Evolutionary conservation across 208 protist genomes (phyloP).

Genomic region (Wallacemonas sp.): DNA sequence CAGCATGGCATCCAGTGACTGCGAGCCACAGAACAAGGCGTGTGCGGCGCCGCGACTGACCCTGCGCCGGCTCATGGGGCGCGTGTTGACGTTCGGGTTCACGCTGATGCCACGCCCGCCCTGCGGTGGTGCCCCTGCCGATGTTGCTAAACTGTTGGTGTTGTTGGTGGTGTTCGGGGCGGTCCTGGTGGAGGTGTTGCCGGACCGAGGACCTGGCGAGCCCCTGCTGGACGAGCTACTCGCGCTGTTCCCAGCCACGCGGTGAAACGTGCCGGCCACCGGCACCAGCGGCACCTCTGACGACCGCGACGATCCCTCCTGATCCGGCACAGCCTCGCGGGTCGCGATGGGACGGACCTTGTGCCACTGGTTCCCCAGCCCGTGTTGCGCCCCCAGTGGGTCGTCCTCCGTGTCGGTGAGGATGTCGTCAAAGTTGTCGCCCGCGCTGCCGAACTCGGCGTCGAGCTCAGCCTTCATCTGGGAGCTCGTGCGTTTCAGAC

Average conservation of each 20-base stretch:
- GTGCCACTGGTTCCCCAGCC: not conserved
- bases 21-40: not conserved
- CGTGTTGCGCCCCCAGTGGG: not conserved
- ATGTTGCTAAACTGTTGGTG: not conserved
- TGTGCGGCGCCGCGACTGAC: not conserved
- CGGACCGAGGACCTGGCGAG: not conserved
- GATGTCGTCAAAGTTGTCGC: not conserved
- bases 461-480: not conserved
- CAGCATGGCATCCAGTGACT: conserved; percentile 53
- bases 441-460: not conserved
- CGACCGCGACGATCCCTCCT: not conserved
- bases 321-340: not conserved
- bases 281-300: conserved; percentile 14
- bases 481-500: not conserved
- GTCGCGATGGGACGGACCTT: not conserved
- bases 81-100: conserved; percentile 12
- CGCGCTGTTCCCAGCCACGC: not conserved
- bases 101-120: not conserved
- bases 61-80: not conserved
- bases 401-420: conserved; percentile 13
- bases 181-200: not conserved
- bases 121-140: not conserved
- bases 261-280: conserved; percentile 13
- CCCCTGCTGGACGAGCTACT: not conserved
- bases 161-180: too few species aligned